Percentiles rank a stretch among this genome's conserved stretches.
Evolutionary conservation across 768 basidiomycete species (phyloP).

Genomic region (Gelatoporia subvermispora): DNA sequence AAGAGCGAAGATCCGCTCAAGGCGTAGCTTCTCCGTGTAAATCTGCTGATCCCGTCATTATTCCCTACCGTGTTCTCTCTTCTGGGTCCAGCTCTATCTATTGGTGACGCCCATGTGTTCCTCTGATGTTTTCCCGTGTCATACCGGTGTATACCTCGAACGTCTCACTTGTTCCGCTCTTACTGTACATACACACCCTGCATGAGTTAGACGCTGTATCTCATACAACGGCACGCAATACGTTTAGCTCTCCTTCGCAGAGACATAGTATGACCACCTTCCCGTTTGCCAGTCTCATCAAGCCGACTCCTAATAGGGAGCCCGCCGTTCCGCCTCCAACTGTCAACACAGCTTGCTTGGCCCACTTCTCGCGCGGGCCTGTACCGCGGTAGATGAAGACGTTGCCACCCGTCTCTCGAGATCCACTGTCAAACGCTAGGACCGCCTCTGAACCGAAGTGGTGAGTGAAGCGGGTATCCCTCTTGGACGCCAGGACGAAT

Average conservation of each 20-base stretch:
- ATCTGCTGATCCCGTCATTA: neutral
- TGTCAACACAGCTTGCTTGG: slow-evolving; percentile 78
- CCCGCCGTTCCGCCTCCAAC: slow-evolving; percentile 68
- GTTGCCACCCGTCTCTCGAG: slow-evolving; percentile 66
- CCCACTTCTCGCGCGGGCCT: slow-evolving; percentile 47
- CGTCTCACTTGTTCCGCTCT: neutral
- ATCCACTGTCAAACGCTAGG: slow-evolving; percentile 81
- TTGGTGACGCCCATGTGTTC: neutral
- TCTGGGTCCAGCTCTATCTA: neutral
- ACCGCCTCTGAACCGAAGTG: slow-evolving; percentile 57
- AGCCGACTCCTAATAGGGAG: slow-evolving; percentile 72
- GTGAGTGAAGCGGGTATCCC: slow-evolving; percentile 82
- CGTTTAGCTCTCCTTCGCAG: slow-evolving; percentile 70
- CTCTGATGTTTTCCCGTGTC: neutral
- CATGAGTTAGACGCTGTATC: neutral
- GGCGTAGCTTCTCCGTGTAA: slow-evolving; percentile 12
- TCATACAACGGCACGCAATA: slow-evolving; percentile 42
- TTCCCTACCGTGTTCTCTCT: neutral
- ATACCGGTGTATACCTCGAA: slow-evolving; percentile 3
- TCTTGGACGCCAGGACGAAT: slow-evolving; percentile 92
- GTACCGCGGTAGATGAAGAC: slow-evolving; percentile 78
- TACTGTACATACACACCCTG: neutral
- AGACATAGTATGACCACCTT: slow-evolving; percentile 55
- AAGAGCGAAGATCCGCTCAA: slow-evolving; percentile 56
- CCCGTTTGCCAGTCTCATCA: slow-evolving; percentile 31